Evolutionary conservation across 2,329 filamentous ascomycete species (phyloP).

Genomic region (Ceratocystis colombiana): DNA sequence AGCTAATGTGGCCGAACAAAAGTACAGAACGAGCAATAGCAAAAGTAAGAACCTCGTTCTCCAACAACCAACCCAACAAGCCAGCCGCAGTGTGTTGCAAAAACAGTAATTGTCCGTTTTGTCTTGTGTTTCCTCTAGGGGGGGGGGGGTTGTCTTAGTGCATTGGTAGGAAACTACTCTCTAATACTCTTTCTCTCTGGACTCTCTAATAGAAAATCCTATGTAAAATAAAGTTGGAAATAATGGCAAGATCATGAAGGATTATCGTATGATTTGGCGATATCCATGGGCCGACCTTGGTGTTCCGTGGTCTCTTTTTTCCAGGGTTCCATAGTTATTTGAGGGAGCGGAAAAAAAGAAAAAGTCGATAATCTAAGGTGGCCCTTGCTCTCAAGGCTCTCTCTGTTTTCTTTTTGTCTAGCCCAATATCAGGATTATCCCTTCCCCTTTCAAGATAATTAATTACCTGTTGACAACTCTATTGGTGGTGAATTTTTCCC

Average conservation of each 20-base stretch:
- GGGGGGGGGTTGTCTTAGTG: no score
- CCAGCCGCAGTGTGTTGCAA: no score
- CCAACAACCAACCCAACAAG: no score
- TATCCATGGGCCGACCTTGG: conserved; percentile 17
- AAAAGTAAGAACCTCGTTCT: no score
- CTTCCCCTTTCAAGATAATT: background rate
- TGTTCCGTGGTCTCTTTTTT: conserved; percentile 16
- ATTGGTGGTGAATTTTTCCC: background rate
- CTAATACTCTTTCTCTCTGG: background rate
- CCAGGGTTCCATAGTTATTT: background rate
- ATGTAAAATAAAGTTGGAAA: conserved; percentile 25
- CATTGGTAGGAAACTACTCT: background rate
- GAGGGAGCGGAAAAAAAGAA: background rate
- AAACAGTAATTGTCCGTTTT: no score
- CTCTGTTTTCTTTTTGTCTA: background rate
- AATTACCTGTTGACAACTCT: conserved; percentile 2
- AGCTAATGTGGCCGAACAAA: conserved; percentile 1
- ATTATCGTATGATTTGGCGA: conserved; percentile 24
- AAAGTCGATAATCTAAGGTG: background rate
- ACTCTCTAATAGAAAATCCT: background rate
- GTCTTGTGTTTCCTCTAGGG: no score
- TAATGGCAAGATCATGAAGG: conserved; percentile 22
- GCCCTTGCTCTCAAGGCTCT: background rate
- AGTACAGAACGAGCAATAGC: background rate
- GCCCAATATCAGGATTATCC: background rate